Conservation (phyloP, 202 grass and related monocot genomes). For the Tripidium arundinaceum region DNA sequence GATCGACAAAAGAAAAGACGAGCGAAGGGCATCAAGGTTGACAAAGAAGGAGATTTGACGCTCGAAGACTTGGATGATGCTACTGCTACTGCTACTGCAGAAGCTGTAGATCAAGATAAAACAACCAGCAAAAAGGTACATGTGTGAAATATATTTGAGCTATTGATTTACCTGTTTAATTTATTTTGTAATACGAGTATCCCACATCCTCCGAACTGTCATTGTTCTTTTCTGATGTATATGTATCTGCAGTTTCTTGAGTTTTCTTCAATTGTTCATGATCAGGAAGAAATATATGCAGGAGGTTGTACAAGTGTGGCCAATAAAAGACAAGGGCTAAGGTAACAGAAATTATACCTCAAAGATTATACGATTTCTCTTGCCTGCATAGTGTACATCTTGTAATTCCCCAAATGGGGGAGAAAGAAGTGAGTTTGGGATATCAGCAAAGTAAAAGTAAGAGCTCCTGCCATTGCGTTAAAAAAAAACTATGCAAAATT, state of each 20-base stretch:
- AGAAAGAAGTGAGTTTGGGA: conserved; percentile 83
- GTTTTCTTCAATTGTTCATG: neutral
- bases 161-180: conserved; percentile 18
- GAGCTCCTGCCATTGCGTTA: conserved; percentile 95
- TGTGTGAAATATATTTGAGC: neutral
- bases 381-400: conserved; percentile 89
- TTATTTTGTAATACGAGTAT: conserved; percentile 10
- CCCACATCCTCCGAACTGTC: neutral
- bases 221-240: neutral
- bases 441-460: conserved; percentile 91
- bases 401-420: conserved; percentile 86
- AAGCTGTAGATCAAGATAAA: conserved; percentile 56
- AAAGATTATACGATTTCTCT: conserved; percentile 82
- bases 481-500: conserved; percentile 21
- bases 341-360: conserved; percentile 50
- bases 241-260: neutral
- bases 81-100: conserved; percentile 41
- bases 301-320: neutral
- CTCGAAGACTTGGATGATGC: conserved; percentile 75
- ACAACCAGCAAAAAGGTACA: conserved; percentile 77
- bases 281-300: conserved; percentile 14
- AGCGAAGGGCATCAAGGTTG: conserved; percentile 79
- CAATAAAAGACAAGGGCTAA: conserved; percentile 13
- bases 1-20: conserved; percentile 86
- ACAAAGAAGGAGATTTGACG: conserved; percentile 83